Evolutionary conservation across 331 rosid genomes (phyloP).

Genomic region (Saraca asoca): DNA sequence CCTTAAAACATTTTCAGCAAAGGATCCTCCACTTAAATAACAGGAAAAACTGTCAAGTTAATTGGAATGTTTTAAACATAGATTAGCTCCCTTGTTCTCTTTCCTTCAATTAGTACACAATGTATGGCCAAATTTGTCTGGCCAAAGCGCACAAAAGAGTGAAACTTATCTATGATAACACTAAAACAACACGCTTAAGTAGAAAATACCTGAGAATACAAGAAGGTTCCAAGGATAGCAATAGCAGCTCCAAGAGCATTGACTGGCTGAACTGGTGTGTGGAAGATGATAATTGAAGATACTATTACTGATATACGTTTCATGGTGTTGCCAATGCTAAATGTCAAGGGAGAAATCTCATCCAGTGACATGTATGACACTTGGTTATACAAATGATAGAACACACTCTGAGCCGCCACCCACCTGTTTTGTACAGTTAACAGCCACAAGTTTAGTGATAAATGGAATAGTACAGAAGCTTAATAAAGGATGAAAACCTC

Average conservation of each 20-base stretch:
- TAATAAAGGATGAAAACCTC: too few relatives aligned
- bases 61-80: too few relatives aligned
- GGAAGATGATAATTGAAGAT: constrained; percentile 93
- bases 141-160: constrained; percentile 9
- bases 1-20: not conserved
- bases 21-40: too few relatives aligned
- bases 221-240: constrained; percentile 85
- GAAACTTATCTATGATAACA: not conserved
- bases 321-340: constrained; percentile 94
- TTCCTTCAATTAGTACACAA: not conserved
- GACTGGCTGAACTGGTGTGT: constrained; percentile 84
- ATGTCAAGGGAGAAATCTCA: constrained; percentile 89
- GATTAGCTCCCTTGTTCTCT: too few relatives aligned
- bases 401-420: constrained; percentile 93
- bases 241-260: constrained; percentile 94
- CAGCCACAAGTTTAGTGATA: constrained; percentile 27
- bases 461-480: not conserved
- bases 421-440: constrained; percentile 57
- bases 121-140: not conserved
- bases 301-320: constrained; percentile 89
- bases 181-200: not conserved
- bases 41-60: too few relatives aligned
- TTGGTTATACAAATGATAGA: constrained; percentile 37
- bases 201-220: constrained; percentile 81
- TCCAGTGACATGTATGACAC: constrained; percentile 95